Base-by-base conservation (phyloP, 2,329 filamentous ascomycete species). In the Aspergillus pseudoglaucus region DNA sequence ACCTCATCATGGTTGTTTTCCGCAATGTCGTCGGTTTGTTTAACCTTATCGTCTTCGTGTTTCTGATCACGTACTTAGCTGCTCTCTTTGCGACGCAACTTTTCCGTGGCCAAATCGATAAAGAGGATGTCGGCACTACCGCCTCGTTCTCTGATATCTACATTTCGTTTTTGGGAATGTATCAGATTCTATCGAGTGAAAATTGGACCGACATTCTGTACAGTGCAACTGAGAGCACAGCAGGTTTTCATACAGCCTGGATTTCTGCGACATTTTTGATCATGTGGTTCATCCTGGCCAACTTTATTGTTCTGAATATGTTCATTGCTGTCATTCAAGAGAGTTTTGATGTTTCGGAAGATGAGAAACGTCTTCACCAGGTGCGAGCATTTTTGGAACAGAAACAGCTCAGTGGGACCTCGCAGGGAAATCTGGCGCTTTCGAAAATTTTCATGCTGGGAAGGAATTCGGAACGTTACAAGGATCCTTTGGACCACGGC, bases 251-350 rank as follows among this genome's bases (percentile, higher is more conserved):
- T 35, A 94, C 88, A n/a, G 81, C 87, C 7, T 97, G 93, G 91
- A 90, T 97, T 48, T 90, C 88, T 8, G 90, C 91, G 7, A 78
- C 88, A 1, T 96, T 98, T 59, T 78, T 95, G 57, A 88, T 96
- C 53, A 79, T 90, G 56, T 98, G 93, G 93, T 97, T 95, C 68
- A 93, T 95, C 48, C 78, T 98, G 39, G 80, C 90, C 5, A 96
- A 94, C 67, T 91, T 97, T 65, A 95, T 98, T 71, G 81, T 97
- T 52, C 74, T 98, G 73, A 98, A 97, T 64, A 98, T 98, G 93
- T 98, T 98, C 76, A 97, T 98, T 87, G 93, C 93, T 76, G 93
- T 98, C 72, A 98, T 98, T 56, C 93, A 98, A 68, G 93, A 98
- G 65, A 98, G 95, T 62, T 98, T 98, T 65, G 93, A 98, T 70